phyloP scores from a whole-genome alignment of 352 stramenopile genomes.

The Globisporangium paddicum region DNA sequence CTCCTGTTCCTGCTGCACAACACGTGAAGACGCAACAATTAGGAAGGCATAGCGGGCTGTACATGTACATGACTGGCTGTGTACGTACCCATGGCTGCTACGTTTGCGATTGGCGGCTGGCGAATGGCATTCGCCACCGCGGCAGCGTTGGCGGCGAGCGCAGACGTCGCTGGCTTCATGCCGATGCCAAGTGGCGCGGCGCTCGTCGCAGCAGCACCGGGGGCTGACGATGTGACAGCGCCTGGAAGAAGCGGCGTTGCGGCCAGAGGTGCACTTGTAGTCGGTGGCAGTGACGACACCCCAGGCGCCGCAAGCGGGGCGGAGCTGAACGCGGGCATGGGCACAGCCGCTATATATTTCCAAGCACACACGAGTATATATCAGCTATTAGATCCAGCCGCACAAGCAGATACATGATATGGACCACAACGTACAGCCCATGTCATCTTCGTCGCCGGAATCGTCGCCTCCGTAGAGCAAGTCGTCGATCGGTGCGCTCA shows the following conservation, averaged over 20 bases:
- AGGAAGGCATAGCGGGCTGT: not conserved
- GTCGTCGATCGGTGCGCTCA: slow-evolving; percentile 85
- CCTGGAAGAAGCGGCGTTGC: not conserved
- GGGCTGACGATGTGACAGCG: slow-evolving; percentile 10
- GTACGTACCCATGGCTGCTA: not conserved
- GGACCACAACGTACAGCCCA: slow-evolving; percentile 39
- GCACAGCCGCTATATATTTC: not conserved
- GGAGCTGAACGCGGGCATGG: slow-evolving; percentile 34
- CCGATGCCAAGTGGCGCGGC: slow-evolving; percentile 9
- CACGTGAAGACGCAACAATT: not conserved
- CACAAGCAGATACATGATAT: not conserved
- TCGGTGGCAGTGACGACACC: slow-evolving; percentile 5
- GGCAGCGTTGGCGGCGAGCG: not conserved
- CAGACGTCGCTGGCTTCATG: slow-evolving; percentile 5
- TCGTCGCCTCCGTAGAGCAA: slow-evolving; percentile 79
- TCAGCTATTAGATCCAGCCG: not conserved
- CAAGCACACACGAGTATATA: not conserved
- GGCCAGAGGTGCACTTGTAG: not conserved
- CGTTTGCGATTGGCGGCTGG: not conserved
- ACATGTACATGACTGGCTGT: not conserved
- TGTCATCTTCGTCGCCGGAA: slow-evolving; percentile 73
- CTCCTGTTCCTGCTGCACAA: not conserved
- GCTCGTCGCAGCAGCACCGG: not conserved
- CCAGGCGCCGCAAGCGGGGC: slow-evolving; percentile 18
- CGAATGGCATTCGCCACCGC: not conserved